Percentiles rank a stretch among this genome's conserved stretches.
These are phyloP conservation scores for Lablab purpureus DNA, from an alignment of 306 rosid species.

Conservation along the genomic window DNA sequence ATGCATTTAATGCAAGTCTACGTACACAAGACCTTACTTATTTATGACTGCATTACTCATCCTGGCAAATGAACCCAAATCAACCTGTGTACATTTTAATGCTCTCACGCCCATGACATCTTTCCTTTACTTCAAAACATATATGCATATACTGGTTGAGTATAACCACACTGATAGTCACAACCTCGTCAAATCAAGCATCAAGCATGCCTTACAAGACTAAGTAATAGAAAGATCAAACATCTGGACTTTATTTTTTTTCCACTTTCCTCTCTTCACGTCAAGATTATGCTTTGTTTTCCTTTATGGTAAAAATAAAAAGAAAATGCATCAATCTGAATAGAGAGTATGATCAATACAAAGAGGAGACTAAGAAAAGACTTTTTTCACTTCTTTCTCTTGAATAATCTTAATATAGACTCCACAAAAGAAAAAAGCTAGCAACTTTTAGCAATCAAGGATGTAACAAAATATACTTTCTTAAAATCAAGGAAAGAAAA, in stretches of 20 bases:
- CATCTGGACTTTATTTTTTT: background rate
- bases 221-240: slow-evolving; percentile 8
- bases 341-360: background rate
- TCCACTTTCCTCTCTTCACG: background rate
- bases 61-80: background rate
- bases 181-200: background rate
- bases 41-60: background rate
- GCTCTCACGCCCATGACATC: background rate
- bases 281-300: background rate
- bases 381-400: slow-evolving; percentile 11
- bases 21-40: background rate
- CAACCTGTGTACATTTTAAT: background rate
- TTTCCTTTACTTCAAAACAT: background rate
- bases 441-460: slow-evolving; percentile 29
- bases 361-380: slow-evolving; percentile 8
- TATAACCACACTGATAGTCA: background rate
- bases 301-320: background rate
- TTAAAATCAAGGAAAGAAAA: slow-evolving; percentile 18
- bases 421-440: slow-evolving; percentile 21
- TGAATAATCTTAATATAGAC: slow-evolving; percentile 3
- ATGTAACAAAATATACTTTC: slow-evolving; percentile 1
- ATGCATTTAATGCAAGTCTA: background rate
- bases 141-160: background rate
- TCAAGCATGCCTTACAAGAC: background rate
- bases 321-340: background rate